These are phyloP conservation scores for Pichia thaimueangensis DNA, from an alignment of 805 yeast species.

Conservation along the genomic window DNA sequence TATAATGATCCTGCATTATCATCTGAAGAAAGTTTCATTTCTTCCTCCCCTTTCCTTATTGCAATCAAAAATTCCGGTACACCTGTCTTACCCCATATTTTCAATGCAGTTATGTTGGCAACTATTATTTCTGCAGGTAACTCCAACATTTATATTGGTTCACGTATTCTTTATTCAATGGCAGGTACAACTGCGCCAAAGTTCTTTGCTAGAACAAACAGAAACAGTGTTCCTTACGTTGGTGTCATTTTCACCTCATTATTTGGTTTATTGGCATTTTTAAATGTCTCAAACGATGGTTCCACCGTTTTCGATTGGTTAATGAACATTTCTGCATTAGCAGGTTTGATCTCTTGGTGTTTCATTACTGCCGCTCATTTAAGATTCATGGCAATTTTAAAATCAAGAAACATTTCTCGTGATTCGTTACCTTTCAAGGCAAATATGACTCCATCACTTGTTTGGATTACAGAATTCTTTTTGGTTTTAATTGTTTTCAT, in stretches of 20 bases:
- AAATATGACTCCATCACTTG: conserved; percentile 56
- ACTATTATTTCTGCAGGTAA: conserved; percentile 77
- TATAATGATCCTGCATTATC: conserved; percentile 51
- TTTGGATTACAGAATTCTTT: conserved; percentile 55
- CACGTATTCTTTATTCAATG: conserved; percentile 60
- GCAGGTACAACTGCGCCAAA: conserved; percentile 57
- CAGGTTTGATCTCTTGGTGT: conserved; percentile 71
- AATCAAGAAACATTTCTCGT: conserved; percentile 56
- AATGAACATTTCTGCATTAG: conserved; percentile 67
- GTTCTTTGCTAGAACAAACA: conserved; percentile 42
- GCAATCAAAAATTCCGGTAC: conserved; percentile 69
- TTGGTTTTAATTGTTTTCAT: conserved; percentile 53
- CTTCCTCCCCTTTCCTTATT: conserved; percentile 67
- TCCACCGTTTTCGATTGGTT: conserved; percentile 63
- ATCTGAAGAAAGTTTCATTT: conserved; percentile 33
- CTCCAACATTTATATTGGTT: conserved; percentile 66
- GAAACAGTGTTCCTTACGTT: conserved; percentile 54
- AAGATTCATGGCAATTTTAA: conserved; percentile 62
- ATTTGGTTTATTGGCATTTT: conserved; percentile 60
- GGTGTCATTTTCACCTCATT: conserved; percentile 52
- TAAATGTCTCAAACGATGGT: conserved; percentile 49
- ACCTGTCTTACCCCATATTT: conserved; percentile 55
- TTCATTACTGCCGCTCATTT: conserved; percentile 59
- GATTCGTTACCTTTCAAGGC: conserved; percentile 73
- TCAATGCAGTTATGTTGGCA: conserved; percentile 61